Evolutionary conservation across 2,329 filamentous ascomycete species (phyloP).

Genomic region (Colletotrichum spaethianum): DNA sequence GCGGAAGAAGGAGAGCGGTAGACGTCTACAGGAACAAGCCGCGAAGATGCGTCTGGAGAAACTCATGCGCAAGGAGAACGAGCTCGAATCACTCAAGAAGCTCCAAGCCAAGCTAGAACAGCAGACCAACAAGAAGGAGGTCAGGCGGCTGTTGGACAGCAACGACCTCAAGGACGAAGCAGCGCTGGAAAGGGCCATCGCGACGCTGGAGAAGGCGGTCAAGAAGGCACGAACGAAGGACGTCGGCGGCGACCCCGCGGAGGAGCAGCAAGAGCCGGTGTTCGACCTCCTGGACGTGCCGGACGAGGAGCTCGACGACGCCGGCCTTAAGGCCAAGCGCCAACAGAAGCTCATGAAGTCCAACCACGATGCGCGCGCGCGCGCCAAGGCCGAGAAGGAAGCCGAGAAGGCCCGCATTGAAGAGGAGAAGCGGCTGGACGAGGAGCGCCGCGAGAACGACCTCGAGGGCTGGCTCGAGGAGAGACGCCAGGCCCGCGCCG

Average conservation of each 20-base stretch:
- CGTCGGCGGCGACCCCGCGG: slow-evolving; percentile 84
- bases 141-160: slow-evolving; percentile 85
- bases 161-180: slow-evolving; percentile 94
- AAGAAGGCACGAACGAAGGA: slow-evolving; percentile 94
- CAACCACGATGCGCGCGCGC: slow-evolving; percentile 90
- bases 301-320: slow-evolving; percentile 94
- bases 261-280: slow-evolving; percentile 84
- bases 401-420: slow-evolving; percentile 87
- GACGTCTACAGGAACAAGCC: slow-evolving; percentile 93
- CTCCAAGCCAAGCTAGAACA: slow-evolving; percentile 80
- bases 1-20: slow-evolving; percentile 93
- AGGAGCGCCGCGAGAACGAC: slow-evolving; percentile 86
- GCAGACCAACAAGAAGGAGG: slow-evolving; percentile 88
- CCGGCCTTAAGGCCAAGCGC: slow-evolving; percentile 90
- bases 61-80: slow-evolving; percentile 94
- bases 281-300: slow-evolving; percentile 92
- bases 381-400: slow-evolving; percentile 97
- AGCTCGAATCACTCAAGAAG: slow-evolving; percentile 93
- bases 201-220: slow-evolving; percentile 91
- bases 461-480: slow-evolving; percentile 90
- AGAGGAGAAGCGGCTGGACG: slow-evolving; percentile 87
- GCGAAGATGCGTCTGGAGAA: slow-evolving; percentile 98
- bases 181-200: slow-evolving; percentile 86
- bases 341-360: slow-evolving; percentile 95
- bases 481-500: slow-evolving; percentile 79